These are phyloP conservation scores for Lunularia cruciata DNA, from an alignment of 225 moss, liverwort and hornwort genomes.

Conservation along the genomic window DNA sequence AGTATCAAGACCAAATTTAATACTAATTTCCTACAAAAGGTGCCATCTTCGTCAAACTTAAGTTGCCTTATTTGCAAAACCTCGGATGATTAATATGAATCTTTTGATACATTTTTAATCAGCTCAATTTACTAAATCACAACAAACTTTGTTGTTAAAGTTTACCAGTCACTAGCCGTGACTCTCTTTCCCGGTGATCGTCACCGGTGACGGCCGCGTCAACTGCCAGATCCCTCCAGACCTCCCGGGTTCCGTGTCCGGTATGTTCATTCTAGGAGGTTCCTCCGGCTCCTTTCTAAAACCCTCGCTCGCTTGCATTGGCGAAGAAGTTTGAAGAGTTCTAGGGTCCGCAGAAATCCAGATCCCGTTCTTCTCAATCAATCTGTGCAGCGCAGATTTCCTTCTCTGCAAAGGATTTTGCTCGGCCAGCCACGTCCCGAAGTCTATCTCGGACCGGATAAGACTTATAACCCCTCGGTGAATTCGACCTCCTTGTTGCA, in stretches of 20 bases:
- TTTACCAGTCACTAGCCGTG: no score
- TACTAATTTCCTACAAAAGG: no score
- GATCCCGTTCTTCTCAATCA: not conserved
- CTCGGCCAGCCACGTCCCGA: constrained; percentile 22
- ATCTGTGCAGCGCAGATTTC: not conserved
- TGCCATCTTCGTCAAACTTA: no score
- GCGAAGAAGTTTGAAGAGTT: not conserved
- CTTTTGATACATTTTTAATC: no score
- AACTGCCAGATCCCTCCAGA: no score
- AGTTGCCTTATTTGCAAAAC: no score
- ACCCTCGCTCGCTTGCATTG: not conserved
- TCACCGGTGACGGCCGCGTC: not conserved
- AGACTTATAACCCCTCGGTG: not conserved
- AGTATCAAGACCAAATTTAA: no score
- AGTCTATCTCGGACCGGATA: constrained; percentile 1
- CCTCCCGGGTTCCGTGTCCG: not conserved
- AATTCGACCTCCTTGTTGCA: not conserved
- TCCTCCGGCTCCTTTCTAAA: not conserved
- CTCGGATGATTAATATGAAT: no score
- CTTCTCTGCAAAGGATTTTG: not conserved
- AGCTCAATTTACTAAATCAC: no score
- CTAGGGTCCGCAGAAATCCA: not conserved
- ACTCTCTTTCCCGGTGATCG: no score
- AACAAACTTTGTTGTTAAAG: no score
- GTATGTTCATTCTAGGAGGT: constrained; percentile 5